Conservation (phyloP, 2,329 filamentous ascomycete species). For the Gyromitra esculenta region DNA sequence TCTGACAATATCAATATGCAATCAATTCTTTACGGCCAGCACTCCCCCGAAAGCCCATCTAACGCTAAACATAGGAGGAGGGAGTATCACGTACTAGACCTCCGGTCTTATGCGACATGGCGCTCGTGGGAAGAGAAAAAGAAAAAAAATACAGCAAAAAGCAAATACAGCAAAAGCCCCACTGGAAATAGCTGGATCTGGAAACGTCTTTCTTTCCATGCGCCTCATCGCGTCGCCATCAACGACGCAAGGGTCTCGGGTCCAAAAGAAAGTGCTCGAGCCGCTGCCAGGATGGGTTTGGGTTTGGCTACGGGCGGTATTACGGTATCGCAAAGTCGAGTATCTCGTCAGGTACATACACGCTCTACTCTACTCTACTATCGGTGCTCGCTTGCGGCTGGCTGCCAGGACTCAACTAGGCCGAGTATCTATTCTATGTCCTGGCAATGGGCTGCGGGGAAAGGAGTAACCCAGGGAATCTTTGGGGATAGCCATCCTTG, state of each 20-base stretch:
- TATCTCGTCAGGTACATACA: neutral
- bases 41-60: too few relatives aligned
- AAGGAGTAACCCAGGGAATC: conserved; percentile 28
- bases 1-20: too few relatives aligned
- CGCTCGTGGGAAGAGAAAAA: conserved; percentile 12
- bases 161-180: neutral
- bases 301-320: conserved; percentile 5
- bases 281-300: conserved; percentile 30
- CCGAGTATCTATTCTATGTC: neutral
- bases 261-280: conserved; percentile 44
- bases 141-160: neutral
- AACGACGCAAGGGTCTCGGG: conserved; percentile 39
- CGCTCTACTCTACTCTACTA: neutral
- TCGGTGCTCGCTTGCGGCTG: conserved; percentile 10
- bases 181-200: conserved; percentile 20
- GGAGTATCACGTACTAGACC: neutral
- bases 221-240: conserved; percentile 40
- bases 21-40: too few relatives aligned
- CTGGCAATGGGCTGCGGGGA: conserved; percentile 33
- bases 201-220: conserved; percentile 13
- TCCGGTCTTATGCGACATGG: neutral
- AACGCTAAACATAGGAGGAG: neutral
- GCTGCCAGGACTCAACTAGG: neutral
- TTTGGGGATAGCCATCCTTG: neutral
- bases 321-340: conserved; percentile 3